Conservation (phyloP, 2,329 filamentous ascomycete species). For the Pseudocercospora fuligena region DNA sequence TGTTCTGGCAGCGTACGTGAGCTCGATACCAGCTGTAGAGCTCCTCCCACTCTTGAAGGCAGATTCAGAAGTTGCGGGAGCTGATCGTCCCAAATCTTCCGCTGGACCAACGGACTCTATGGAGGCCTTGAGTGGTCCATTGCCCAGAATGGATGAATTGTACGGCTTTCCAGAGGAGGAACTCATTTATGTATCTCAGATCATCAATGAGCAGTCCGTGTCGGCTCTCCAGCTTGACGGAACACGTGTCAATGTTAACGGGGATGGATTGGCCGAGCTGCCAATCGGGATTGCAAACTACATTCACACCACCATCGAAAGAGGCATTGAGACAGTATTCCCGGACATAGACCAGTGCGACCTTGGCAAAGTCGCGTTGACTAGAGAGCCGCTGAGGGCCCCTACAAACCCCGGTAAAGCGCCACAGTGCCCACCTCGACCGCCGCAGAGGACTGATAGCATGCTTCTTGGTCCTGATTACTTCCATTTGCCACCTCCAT, state of each 20-base stretch:
- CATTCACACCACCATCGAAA: background rate
- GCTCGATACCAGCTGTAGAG: background rate
- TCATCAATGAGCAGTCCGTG: slow-evolving; percentile 40
- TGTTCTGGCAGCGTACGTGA: background rate
- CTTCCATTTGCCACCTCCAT: slow-evolving; percentile 69
- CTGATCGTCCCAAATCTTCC: background rate
- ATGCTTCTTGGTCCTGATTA: slow-evolving; percentile 45
- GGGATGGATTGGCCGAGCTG: background rate
- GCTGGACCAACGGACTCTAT: slow-evolving; percentile 5
- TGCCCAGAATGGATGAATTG: slow-evolving; percentile 23
- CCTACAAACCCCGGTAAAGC: slow-evolving; percentile 24
- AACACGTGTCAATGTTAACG: background rate
- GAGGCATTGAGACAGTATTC: slow-evolving; percentile 20
- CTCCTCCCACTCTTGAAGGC: background rate
- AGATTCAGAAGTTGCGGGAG: background rate
- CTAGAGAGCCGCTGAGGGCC: slow-evolving; percentile 30
- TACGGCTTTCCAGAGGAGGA: slow-evolving; percentile 36
- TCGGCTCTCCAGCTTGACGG: slow-evolving; percentile 15
- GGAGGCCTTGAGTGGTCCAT: slow-evolving; percentile 16
- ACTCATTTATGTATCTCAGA: slow-evolving; percentile 40
- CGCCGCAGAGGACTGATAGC: slow-evolving; percentile 34
- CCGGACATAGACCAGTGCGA: slow-evolving; percentile 29
- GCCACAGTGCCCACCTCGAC: slow-evolving; percentile 38
- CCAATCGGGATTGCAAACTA: slow-evolving; percentile 1
- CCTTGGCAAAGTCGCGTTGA: slow-evolving; percentile 35